phyloP scores from a whole-genome alignment of 2,329 filamentous ascomycete species.

The Colletotrichum orbiculare region DNA sequence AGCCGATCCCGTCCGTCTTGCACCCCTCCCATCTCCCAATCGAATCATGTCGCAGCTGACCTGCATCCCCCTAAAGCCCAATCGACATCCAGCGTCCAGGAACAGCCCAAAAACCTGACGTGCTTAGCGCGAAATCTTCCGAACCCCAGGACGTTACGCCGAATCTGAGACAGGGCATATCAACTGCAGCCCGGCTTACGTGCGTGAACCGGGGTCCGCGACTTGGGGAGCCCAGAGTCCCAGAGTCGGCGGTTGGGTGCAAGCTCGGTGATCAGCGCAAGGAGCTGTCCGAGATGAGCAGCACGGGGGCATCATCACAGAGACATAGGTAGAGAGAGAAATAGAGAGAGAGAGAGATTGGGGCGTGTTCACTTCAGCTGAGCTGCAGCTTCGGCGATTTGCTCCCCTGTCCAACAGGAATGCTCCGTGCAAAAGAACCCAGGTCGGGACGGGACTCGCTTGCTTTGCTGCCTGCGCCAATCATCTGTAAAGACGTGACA shows the following conservation, averaged over 20 bases:
- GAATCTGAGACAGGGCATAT: constrained; percentile 22
- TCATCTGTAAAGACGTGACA: background rate
- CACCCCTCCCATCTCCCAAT: background rate
- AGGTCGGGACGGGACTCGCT: constrained; percentile 4
- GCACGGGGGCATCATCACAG: too few relatives aligned
- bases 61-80: background rate
- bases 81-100: too few relatives aligned
- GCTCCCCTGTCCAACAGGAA: background rate
- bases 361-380: constrained; percentile 2
- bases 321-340: background rate
- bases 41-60: background rate
- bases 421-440: constrained; percentile 7
- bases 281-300: background rate
- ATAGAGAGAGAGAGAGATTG: background rate
- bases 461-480: constrained; percentile 5
- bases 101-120: background rate
- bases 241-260: background rate
- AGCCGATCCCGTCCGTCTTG: background rate
- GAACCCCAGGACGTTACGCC: background rate
- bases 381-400: background rate
- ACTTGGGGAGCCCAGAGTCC: background rate
- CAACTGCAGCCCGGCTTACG: constrained; percentile 9
- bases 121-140: background rate
- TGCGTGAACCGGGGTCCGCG: background rate
- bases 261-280: constrained; percentile 7